These are phyloP conservation scores for Trichoderma hamatum DNA, from an alignment of 2,329 filamentous ascomycete genomes.

Conservation along the genomic window DNA sequence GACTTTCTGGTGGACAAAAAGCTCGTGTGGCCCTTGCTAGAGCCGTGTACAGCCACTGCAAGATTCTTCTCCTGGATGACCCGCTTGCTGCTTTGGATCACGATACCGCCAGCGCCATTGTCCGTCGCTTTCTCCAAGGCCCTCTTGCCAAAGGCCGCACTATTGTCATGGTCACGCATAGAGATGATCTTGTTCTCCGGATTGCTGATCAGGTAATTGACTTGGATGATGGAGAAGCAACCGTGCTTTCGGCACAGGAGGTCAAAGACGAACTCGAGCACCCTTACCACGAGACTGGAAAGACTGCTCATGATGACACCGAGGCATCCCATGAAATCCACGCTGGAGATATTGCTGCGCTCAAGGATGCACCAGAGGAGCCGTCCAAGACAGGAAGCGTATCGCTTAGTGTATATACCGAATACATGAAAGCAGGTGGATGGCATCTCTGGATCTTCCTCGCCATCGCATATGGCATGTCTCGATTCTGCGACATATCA, in stretches of 20 bases:
- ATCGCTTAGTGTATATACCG: conserved; percentile 76
- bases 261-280: conserved; percentile 45
- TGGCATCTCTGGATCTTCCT: conserved; percentile 72
- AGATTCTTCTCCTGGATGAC: conserved; percentile 63
- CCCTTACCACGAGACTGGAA: conserved; percentile 39
- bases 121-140: conserved; percentile 64
- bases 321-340: conserved; percentile 40
- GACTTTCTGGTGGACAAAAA: conserved; percentile 65
- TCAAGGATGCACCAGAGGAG: conserved; percentile 41
- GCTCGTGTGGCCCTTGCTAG: conserved; percentile 65
- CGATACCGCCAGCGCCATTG: conserved; percentile 60
- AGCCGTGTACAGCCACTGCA: conserved; percentile 61
- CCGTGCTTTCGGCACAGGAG: conserved; percentile 51
- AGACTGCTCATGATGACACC: conserved; percentile 30
- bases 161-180: conserved; percentile 78
- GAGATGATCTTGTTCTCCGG: conserved; percentile 75
- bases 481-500: conserved; percentile 65
- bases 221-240: conserved; percentile 63
- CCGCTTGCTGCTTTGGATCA: conserved; percentile 66
- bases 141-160: conserved; percentile 65
- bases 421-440: conserved; percentile 80
- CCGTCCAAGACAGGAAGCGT: conserved; percentile 65
- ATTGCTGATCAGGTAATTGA: conserved; percentile 75
- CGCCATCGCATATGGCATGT: conserved; percentile 63
- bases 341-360: conserved; percentile 29